A percentile compares a stretch with the other conserved stretches of the same genome.
Conservation (phyloP, 768 basidiomycete genomes). For the Rhodotorula kratochvilovae region DNA sequence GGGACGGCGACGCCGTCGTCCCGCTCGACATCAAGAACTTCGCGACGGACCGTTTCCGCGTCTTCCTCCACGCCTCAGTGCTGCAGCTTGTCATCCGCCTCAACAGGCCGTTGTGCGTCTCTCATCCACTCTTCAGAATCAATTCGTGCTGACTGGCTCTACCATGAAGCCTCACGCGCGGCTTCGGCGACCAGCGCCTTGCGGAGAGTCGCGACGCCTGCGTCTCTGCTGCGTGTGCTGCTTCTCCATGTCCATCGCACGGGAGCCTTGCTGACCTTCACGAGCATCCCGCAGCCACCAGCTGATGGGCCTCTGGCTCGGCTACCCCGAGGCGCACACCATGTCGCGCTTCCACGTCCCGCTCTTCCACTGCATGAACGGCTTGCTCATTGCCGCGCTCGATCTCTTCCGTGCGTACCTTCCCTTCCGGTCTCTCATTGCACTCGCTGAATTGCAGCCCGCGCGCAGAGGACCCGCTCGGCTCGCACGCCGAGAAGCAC, state of each 20-base stretch:
- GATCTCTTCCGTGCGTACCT: constrained; percentile 31
- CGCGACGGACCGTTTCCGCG: constrained; percentile 22
- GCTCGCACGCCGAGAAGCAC: constrained; percentile 16
- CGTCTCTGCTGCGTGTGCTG: constrained; percentile 23
- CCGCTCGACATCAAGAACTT: constrained; percentile 13
- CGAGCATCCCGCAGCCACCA: not conserved
- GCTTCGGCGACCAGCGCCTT: constrained; percentile 21
- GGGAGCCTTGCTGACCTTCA: not conserved
- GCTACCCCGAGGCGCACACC: constrained; percentile 17
- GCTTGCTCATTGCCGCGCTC: constrained; percentile 18
- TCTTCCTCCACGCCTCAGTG: constrained; percentile 11
- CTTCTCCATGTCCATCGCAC: not conserved
- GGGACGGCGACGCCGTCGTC: constrained; percentile 4
- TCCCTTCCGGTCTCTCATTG: no score
- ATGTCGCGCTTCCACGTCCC: constrained; percentile 14
- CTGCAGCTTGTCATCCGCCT: constrained; percentile 25
- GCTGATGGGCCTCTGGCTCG: constrained; percentile 23
- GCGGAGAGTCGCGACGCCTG: not conserved
- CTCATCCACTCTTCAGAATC: not conserved
- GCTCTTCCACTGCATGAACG: constrained; percentile 27
- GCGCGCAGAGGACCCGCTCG: constrained; percentile 27
- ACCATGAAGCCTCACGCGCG: constrained; percentile 28
- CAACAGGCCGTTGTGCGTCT: constrained; percentile 34
- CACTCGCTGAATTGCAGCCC: no score
- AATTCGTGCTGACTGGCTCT: not conserved